Percentiles rank a stretch among this genome's conserved stretches.
phyloP scores from a whole-genome alignment of 371 early-diverging fungal genomes.

The Actinomortierella wolfii region DNA sequence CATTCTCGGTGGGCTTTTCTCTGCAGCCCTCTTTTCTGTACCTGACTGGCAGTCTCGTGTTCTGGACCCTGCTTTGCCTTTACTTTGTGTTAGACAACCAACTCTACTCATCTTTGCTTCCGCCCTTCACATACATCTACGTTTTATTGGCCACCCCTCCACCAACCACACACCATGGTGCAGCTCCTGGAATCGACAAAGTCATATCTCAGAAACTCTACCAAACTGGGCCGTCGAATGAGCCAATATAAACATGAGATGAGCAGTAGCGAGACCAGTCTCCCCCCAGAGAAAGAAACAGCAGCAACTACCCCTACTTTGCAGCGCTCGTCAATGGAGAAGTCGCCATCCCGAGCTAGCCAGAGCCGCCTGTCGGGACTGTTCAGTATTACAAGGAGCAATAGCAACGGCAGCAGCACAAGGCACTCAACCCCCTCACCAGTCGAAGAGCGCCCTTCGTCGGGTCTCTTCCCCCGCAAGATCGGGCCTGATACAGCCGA shows the following conservation, averaged over 20 bases:
- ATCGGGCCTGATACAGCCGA: constrained; percentile 5
- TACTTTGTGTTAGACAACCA: too few relatives aligned
- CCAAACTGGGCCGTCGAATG: constrained; percentile 36
- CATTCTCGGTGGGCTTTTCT: too few relatives aligned
- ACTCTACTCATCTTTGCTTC: too few relatives aligned
- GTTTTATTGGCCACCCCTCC: neutral
- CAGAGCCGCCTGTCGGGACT: neutral
- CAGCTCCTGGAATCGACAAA: constrained; percentile 38
- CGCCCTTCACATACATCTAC: neutral
- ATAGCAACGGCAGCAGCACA: constrained; percentile 1
- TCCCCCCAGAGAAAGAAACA: constrained; percentile 1
- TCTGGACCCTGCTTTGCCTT: too few relatives aligned
- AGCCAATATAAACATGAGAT: constrained; percentile 27
- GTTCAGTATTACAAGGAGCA: neutral
- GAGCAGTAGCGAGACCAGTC: constrained; percentile 21
- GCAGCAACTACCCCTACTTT: neutral
- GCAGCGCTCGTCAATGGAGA: too few relatives aligned
- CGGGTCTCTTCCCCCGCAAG: neutral
- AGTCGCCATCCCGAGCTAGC: neutral
- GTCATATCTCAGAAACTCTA: constrained; percentile 31
- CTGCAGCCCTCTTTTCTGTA: too few relatives aligned
- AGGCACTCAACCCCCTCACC: too few relatives aligned
- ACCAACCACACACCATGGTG: constrained; percentile 9
- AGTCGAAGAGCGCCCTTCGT: too few relatives aligned
- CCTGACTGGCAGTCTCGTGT: too few relatives aligned